A percentile compares a stretch with the other conserved stretches of the same genome.
Evolutionary conservation across 768 basidiomycete species (phyloP).

Genomic region (Leucosporidium yakuticum): DNA sequence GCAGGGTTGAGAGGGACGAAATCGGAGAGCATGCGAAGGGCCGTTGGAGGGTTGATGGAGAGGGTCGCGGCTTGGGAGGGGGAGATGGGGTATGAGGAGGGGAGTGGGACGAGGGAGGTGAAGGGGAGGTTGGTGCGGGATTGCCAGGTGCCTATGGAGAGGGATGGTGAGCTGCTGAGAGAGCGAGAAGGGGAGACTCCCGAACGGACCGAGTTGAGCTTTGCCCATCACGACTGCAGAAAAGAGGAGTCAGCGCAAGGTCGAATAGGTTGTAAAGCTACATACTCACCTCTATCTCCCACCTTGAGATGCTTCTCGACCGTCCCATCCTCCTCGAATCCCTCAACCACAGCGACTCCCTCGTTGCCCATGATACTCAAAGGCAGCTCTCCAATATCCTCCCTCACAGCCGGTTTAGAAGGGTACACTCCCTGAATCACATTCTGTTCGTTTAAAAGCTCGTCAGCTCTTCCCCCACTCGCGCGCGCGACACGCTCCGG

Average conservation of each 20-base stretch:
- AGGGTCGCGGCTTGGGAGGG: constrained; percentile 32
- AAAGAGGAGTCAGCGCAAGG: constrained; percentile 6
- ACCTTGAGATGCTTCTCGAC: constrained; percentile 26
- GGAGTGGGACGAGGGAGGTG: constrained; percentile 25
- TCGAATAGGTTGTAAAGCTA: neutral
- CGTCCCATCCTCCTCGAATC: constrained; percentile 23
- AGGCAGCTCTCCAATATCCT: constrained; percentile 23
- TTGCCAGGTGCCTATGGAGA: constrained; percentile 34
- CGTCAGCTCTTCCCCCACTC: neutral
- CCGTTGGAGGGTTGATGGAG: constrained; percentile 72
- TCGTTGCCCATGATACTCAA: constrained; percentile 37
- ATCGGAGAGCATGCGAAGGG: constrained; percentile 71
- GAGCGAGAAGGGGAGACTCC: no score
- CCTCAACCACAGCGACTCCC: constrained; percentile 36
- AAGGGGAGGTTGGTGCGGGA: constrained; percentile 31
- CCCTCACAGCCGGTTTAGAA: constrained; percentile 19
- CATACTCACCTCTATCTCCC: constrained; percentile 28
- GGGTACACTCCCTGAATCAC: constrained; percentile 38
- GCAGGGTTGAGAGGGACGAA: constrained; percentile 53
- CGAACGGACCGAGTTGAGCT: constrained; percentile 30
- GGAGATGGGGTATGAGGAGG: neutral
- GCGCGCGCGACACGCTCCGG: neutral
- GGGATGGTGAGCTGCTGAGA: neutral
- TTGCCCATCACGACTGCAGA: constrained; percentile 36
- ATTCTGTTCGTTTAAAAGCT: constrained; percentile 18